Evolutionary conservation across 495 filamentous ascomycete species (phyloP).

Genomic region (Trypethelium eluteriae): DNA sequence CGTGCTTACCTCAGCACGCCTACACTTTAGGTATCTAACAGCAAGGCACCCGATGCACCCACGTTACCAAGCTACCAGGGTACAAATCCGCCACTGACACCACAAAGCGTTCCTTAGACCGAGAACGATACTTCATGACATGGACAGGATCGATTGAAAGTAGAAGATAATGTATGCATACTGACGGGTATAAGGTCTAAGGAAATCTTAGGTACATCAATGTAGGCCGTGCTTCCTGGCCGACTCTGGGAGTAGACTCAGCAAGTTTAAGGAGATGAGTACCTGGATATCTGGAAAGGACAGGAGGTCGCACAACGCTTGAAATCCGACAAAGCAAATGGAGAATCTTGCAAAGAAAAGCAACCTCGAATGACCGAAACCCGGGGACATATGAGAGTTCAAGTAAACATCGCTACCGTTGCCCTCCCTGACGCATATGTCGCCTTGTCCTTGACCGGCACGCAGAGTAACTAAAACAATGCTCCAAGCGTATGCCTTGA

Average conservation of each 20-base stretch:
- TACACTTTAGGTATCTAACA: neutral
- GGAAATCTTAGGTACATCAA: slow-evolving; percentile 1
- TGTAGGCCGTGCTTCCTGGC: neutral
- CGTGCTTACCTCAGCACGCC: too few relatives aligned
- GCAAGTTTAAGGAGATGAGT: neutral
- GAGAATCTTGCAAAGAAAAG: neutral
- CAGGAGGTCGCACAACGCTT: neutral
- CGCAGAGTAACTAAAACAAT: neutral
- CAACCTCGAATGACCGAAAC: neutral
- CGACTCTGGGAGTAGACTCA: neutral
- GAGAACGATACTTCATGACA: neutral
- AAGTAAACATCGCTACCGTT: neutral
- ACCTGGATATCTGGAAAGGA: neutral
- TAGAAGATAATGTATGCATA: neutral
- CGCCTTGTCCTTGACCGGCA: neutral
- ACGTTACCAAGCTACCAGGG: neutral
- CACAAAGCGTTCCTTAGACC: too few relatives aligned
- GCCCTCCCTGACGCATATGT: neutral
- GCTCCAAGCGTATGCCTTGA: too few relatives aligned
- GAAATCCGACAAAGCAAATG: neutral
- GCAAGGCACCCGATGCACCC: neutral
- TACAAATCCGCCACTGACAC: neutral
- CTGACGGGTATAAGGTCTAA: slow-evolving; percentile 5
- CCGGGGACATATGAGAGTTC: neutral
- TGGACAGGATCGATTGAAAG: neutral